Base-by-base conservation (phyloP, 2,329 filamentous ascomycete species). In the Cadophora gregata region DNA sequence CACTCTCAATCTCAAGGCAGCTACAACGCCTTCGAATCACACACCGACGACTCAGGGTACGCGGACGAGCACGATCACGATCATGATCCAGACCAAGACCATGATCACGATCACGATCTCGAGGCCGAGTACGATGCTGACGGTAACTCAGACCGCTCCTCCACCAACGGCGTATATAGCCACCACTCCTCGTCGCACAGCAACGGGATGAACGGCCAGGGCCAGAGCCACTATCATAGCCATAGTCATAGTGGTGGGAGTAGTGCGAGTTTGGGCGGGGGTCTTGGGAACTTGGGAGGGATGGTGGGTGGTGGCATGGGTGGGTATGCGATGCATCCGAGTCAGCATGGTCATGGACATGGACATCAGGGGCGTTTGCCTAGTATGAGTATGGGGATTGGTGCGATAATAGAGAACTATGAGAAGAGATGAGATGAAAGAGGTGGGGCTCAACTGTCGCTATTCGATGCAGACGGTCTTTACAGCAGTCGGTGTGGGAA, bases 1-100 rank as follows among this genome's bases (percentile, higher is more conserved):
- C 25, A 50, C 42, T 42, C 50, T 1, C 55, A 60, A 19, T 21
- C 45, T 27, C 48, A 47, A 31, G 33, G 42, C 38, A 56, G 63
- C 48, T 59, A 56, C 47, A 38, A 16, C 36, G 45, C 10, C 7
- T 27, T 36, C 29, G 36, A 48, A 12, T 31, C 27, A 25, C 67
- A 68, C 56, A 68, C 53, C 47, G 90, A 91, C 81, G 90, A 93
- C 81, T 90, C 87, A 81, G 89, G 86, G 80, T 84, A 85, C 77
- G 82, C 85, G 79, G 85, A 87, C 79, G 86, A 55, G 48, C 48
- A 50, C 8, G 47, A 50, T 29, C 31, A 33, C 10, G 31, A 33
- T 33, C 31, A 33, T 6, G 31, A 36, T 36, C 5, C 31, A 12
- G 31, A 36, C 31, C 31, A 21, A 48, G 45, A 48, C 24, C 45